These are phyloP conservation scores for Lodderomyces beijingensis DNA, from an alignment of 1,139 yeast genomes.

Conservation along the genomic window DNA sequence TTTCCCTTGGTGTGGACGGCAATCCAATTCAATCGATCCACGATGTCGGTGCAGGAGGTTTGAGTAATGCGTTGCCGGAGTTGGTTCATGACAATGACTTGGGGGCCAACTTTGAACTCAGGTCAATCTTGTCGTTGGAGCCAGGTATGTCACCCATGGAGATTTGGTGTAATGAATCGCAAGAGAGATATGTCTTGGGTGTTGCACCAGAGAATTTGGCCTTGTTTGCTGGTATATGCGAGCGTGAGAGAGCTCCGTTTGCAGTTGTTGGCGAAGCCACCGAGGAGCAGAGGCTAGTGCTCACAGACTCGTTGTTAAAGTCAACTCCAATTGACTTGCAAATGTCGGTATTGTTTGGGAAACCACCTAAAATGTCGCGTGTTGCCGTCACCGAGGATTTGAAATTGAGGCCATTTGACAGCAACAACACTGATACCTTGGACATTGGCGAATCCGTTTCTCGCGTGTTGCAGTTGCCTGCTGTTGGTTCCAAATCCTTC, in stretches of 20 bases:
- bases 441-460: conserved; percentile 62
- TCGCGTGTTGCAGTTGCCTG: conserved; percentile 83
- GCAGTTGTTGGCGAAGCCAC: conserved; percentile 97
- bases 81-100: conserved; percentile 93
- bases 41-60: conserved; percentile 99
- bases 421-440: conserved; percentile 24
- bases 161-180: conserved; percentile 99
- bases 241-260: conserved; percentile 93
- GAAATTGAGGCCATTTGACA: conserved; percentile 44
- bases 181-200: conserved; percentile 94
- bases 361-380: conserved; percentile 93
- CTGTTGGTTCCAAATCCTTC: conserved; percentile 94
- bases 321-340: conserved; percentile 92
- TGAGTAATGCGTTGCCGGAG: conserved; percentile 96
- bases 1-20: conserved; percentile 62
- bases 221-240: conserved; percentile 72
- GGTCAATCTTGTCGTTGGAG: conserved; percentile 87
- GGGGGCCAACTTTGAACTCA: conserved; percentile 89
- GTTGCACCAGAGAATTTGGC: conserved; percentile 78
- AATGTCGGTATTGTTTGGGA: conserved; percentile 95
- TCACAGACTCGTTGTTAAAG: conserved; percentile 71
- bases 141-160: conserved; percentile 99
- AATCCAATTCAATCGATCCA: conserved; percentile 95
- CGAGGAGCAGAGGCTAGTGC: conserved; percentile 72
- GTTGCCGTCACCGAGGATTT: conserved; percentile 63